Evolutionary conservation across 805 yeast genomes (phyloP), one percentile per base, ranked within the genome.

Genomic region (Metschnikowia chrysomelidarum): DNA sequence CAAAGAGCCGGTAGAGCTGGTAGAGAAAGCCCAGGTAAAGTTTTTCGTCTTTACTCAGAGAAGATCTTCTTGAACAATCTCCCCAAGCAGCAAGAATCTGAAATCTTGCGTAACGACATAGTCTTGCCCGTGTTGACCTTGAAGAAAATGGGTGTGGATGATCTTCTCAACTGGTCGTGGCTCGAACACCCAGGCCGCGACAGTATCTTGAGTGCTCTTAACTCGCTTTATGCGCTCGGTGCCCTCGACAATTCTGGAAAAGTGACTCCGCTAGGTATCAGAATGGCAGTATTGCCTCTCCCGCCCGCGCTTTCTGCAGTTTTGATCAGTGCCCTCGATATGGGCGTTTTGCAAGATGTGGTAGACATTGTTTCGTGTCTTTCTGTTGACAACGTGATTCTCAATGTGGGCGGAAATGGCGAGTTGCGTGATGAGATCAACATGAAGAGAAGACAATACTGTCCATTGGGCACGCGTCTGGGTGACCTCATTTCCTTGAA

Each of bases 1-100:
- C 99, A 93, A 65, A 71, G 99, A 61, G 80, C 89, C 29, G 99
- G 99, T 58, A 85, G 99, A 71, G 98, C 99, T n/a, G 99, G 99
- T 43, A 87, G 99, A 77, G 98, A 93, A 62, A 77, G 83, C 19
- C 51, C 56, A 9, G 99, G 99, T 27, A 91, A 91, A 57, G 86
- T 93, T 27, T 93, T 71, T 60, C 65, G 98, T 40, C 62, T 93
- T 23, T 93, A 82, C 57, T 79, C 85, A 31, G 98, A 91, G 49
- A 56, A 64, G 1, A 82, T 85, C 39, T 91, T 76, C 50, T 40
- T 59, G 3, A 72, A 72, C 44, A 47, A 53, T 21, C 64, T 93
- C 35, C 80, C 83, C 1, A 64, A 69, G 30, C 93, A 87, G 53
- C 91, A 95, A 4, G 98, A 91, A 51, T 91, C 98, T 0, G 98